Evolutionary conservation across 228 moss, liverwort and hornwort species (phyloP).

Genomic region (Sphagnum magellanicum): DNA sequence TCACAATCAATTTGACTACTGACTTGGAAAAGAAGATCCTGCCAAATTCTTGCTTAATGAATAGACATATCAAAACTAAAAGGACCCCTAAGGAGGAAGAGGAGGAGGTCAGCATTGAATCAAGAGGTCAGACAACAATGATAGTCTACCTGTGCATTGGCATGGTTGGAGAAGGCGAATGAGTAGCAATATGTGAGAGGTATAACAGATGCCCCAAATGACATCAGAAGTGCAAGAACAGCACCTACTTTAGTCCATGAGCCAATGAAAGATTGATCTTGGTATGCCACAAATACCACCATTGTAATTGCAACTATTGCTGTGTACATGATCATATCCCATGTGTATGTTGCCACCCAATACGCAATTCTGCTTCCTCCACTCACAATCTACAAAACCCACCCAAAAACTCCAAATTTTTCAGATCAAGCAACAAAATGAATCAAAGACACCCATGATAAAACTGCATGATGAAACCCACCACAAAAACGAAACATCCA

Average conservation of each 20-base stretch:
- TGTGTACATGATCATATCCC: slow-evolving; percentile 84
- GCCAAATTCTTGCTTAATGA: too few relatives aligned
- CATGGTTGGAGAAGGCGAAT: slow-evolving; percentile 74
- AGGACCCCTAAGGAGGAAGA: not conserved
- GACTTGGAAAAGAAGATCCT: not conserved
- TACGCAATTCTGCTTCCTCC: slow-evolving; percentile 74
- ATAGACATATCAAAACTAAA: too few relatives aligned
- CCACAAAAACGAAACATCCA: not conserved
- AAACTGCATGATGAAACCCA: not conserved
- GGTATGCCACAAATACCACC: slow-evolving; percentile 73
- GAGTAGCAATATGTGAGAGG: slow-evolving; percentile 94
- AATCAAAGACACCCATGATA: not conserved
- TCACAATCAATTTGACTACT: not conserved
- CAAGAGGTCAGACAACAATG: not conserved
- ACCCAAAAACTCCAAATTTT: not conserved
- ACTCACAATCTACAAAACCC: slow-evolving; percentile 61
- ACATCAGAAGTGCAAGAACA: slow-evolving; percentile 58
- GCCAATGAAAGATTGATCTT: slow-evolving; percentile 83
- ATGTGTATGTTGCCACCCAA: slow-evolving; percentile 85
- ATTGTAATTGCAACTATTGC: slow-evolving; percentile 75
- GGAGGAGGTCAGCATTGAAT: not conserved
- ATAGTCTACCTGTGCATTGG: slow-evolving; percentile 75
- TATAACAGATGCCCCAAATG: slow-evolving; percentile 86
- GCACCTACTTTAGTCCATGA: slow-evolving; percentile 82
- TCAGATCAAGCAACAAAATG: not conserved